Evolutionary conservation across 2,329 filamentous ascomycete genomes (phyloP).

Genomic region (Dothideomycetidae sp.): DNA sequence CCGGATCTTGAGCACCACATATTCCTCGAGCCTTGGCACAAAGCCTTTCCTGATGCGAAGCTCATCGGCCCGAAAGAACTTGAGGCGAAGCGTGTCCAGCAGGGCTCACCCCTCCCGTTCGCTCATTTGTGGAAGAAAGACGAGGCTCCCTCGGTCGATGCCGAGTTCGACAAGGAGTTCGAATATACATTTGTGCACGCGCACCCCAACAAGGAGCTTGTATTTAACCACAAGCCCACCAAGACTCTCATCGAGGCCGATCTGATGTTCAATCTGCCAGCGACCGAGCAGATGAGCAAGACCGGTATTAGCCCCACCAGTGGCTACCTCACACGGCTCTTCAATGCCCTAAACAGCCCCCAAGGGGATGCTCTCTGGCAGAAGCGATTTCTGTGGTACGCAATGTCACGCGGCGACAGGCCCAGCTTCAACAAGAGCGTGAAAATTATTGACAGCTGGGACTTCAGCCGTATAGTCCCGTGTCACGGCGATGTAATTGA

Average conservation of each 20-base stretch:
- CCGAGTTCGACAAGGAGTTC: constrained; percentile 78
- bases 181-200: constrained; percentile 67
- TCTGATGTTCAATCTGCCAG: constrained; percentile 79
- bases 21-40: constrained; percentile 73
- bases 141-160: constrained; percentile 39
- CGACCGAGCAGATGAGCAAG: constrained; percentile 61
- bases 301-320: constrained; percentile 39
- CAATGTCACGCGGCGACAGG: constrained; percentile 46
- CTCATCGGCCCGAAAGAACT: constrained; percentile 74
- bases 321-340: constrained; percentile 47
- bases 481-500: constrained; percentile 90
- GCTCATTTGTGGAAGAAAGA: constrained; percentile 41
- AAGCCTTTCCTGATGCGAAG: constrained; percentile 61
- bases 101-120: constrained; percentile 24
- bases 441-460: constrained; percentile 58
- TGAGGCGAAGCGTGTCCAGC: constrained; percentile 56
- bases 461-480: constrained; percentile 72
- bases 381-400: constrained; percentile 74
- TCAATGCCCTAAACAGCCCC: constrained; percentile 45
- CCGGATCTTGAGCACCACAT: constrained; percentile 92
- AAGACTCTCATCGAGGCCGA: constrained; percentile 76
- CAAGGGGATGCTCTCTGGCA: constrained; percentile 53
- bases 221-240: constrained; percentile 70
- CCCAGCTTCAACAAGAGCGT: constrained; percentile 56
- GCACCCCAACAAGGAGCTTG: constrained; percentile 74